Evolutionary conservation across 2,329 filamentous ascomycete genomes (phyloP).

Genomic region (Nemania sp.): DNA sequence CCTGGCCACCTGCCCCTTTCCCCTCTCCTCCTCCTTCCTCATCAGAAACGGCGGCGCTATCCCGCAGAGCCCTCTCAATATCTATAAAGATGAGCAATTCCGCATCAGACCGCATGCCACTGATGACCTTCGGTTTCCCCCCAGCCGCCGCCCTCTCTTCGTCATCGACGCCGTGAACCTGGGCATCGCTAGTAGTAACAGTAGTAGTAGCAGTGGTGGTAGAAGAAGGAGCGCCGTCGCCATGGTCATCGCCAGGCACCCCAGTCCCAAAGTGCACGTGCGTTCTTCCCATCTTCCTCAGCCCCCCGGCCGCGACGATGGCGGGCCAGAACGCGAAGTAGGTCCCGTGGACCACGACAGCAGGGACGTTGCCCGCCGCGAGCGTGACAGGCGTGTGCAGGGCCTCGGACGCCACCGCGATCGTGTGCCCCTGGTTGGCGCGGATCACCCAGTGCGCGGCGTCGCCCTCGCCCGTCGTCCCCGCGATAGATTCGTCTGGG

Average conservation of each 20-base stretch:
- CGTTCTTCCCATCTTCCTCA: constrained; percentile 84
- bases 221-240: constrained; percentile 48
- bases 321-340: constrained; percentile 82
- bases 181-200: constrained; percentile 38
- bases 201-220: too few relatives aligned
- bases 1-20: constrained; percentile 45
- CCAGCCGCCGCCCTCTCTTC: constrained; percentile 18
- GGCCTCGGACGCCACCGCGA: constrained; percentile 77
- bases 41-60: constrained; percentile 42
- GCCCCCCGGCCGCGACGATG: constrained; percentile 81
- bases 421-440: constrained; percentile 93
- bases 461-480: constrained; percentile 54
- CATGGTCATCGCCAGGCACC: constrained; percentile 68
- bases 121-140: constrained; percentile 65
- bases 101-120: constrained; percentile 82
- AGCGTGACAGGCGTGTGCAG: constrained; percentile 77
- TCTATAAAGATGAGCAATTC: constrained; percentile 85
- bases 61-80: constrained; percentile 72
- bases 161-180: constrained; percentile 35
- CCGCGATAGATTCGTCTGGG: constrained; percentile 45
- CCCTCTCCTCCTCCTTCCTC: neutral
- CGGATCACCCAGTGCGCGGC: constrained; percentile 85
- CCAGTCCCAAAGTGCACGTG: constrained; percentile 92
- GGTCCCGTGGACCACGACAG: constrained; percentile 85
- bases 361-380: constrained; percentile 68